Conservation (phyloP, 2,329 filamentous ascomycete genomes). For the Colletotrichum agaves region DNA sequence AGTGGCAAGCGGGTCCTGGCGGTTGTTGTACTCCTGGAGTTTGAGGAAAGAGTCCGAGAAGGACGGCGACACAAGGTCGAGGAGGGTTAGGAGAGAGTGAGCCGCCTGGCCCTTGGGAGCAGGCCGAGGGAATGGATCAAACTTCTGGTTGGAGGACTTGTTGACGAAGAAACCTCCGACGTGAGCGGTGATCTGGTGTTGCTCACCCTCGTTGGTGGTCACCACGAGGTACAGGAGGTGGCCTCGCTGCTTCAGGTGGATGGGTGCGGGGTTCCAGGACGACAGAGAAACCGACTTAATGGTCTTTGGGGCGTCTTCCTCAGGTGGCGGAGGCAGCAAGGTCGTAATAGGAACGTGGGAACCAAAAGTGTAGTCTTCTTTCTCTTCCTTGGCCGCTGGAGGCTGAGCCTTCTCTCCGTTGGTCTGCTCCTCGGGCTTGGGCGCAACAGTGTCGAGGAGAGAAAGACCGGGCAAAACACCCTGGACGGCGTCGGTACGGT, state of each 20-base stretch:
- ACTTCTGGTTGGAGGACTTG: slow-evolving; percentile 94
- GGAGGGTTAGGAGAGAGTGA: slow-evolving; percentile 86
- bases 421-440: slow-evolving; percentile 52
- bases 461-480: slow-evolving; percentile 88
- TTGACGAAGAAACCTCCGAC: slow-evolving; percentile 97
- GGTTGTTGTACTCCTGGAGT: slow-evolving; percentile 85
- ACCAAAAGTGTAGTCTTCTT: slow-evolving; percentile 82
- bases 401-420: slow-evolving; percentile 55
- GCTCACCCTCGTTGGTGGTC: slow-evolving; percentile 93
- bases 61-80: slow-evolving; percentile 83
- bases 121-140: slow-evolving; percentile 86
- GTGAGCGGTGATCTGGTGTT: slow-evolving; percentile 91
- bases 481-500: slow-evolving; percentile 87
- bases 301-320: slow-evolving; percentile 83
- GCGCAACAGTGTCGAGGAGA: slow-evolving; percentile 82
- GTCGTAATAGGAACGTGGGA: slow-evolving; percentile 74
- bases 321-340: slow-evolving; percentile 72
- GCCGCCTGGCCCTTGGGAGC: slow-evolving; percentile 81
- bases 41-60: slow-evolving; percentile 81
- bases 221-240: slow-evolving; percentile 91
- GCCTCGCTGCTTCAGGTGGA: slow-evolving; percentile 88
- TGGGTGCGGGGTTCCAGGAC: slow-evolving; percentile 95
- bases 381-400: slow-evolving; percentile 40
- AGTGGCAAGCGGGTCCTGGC: slow-evolving; percentile 87
- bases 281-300: slow-evolving; percentile 90